Evolutionary conservation across 2,329 filamentous ascomycete genomes (phyloP), one percentile per base, ranked within the genome.

Genomic region (Hymenoscyphus linearis): DNA sequence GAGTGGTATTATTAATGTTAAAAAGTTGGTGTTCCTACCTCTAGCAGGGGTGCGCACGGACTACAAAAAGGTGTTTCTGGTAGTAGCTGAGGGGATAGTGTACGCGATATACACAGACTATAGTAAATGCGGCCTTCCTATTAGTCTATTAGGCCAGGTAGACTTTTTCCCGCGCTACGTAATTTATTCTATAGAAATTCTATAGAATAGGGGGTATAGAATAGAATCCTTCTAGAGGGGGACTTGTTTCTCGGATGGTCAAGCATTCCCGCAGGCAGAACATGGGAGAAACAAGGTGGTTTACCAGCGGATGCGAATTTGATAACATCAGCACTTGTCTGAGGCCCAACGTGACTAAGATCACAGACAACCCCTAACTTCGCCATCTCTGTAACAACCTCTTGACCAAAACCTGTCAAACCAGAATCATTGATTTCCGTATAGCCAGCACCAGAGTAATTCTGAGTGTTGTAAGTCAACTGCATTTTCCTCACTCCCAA

Each of bases 401-500:
- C 26, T 34, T 53, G 26, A 5, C 73, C 72, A 52, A 75, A 75
- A 0, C 73, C 75, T 0, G 74, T 76, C 22, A 76, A 66, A 0
- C 74, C 74, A 10, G 69, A 70, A 65, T 76, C 75, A 18, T 70
- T 68, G 2, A 72, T 59, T 64, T 77, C 75, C 0, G 75, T 75
- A 63, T 76, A 77, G 0, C 75, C 75, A 1, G 74, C 72, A 7
- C 75, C 75, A 7, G 72, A 74, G 68, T 77, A 77, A 64, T 77
- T 77, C 53, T 77, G 74, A 5, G 74, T 76, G 59, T 77, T 77
- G 69, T 76, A 77, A 1, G 75, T 77, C 53, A 77, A 69, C 64
- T 77, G 75, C 75, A 77, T 77, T 63, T 77, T 76, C 16, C 72
- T 70, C 9, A 77, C 74, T 34, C 75, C 75, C 16, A 77, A 66